Base-by-base conservation (phyloP, 2,329 filamentous ascomycete species). In the Ascochyta pisi region DNA sequence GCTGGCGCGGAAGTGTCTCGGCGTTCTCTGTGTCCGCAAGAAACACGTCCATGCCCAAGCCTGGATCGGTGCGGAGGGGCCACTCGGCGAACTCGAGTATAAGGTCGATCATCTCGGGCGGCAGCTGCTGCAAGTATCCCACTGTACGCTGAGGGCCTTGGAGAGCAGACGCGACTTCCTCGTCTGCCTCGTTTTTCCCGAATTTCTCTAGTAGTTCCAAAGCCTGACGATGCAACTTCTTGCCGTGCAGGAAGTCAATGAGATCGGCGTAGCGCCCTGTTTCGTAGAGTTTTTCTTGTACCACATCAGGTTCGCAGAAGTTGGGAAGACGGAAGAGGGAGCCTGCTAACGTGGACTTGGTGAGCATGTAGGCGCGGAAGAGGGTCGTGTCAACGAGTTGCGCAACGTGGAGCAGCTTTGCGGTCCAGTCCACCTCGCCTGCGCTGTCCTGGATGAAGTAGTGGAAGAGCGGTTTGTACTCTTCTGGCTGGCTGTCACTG, bases 221-320 rank as follows among this genome's bases (percentile, higher is more conserved):
- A 0, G 95, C 94, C 69, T 96, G 88, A 16, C 89, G 86, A 76
- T 99, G 95, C 37, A 98, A 83, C 74, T 89, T 93, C 79, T 99
- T 99, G 61, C 95, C 95, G 68, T 96, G 92, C 64, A 98, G 88
- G 72, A 99, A 99, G 74, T 98, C 94, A n/a, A 99, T 92, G 1
- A 99, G 81, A 77, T 98, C 94, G 47, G 89, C 94, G 76, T 96
- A 97, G 29, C 93, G 87, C 54, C 90, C 90, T 37, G 89, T 91
- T 73, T 96, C 91, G 57, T 96, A 87, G 4, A 99, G 81, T 67
- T 92, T 92, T 75, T 96, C 91, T 71, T 96, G 95, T 22, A 99
- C 94, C 3, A 98, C 95, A 27, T 91, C 89, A 0, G 95, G 94
- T 67, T 99, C 94, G 74, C 95, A 98, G 72, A 97, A 98, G 74